phyloP scores from a whole-genome alignment of 345 rosid species.

The Camelina sativa region DNA sequence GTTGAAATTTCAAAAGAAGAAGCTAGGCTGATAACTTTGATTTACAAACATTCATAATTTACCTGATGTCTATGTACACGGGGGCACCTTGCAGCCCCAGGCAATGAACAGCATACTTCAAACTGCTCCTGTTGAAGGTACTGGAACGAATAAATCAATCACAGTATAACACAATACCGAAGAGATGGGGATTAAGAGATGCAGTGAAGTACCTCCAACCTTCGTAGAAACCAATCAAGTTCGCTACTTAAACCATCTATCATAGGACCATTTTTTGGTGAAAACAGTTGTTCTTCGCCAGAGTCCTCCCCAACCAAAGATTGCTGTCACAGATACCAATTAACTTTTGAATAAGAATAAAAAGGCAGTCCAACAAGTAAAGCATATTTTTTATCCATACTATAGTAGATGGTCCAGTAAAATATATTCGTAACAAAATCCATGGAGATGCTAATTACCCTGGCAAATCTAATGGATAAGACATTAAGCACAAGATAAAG shows the following conservation, averaged over 20 bases:
- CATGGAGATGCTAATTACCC: constrained; percentile 7
- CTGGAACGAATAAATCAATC: constrained; percentile 25
- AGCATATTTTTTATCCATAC: constrained; percentile 9
- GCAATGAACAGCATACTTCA: constrained; percentile 57
- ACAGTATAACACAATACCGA: constrained; percentile 10
- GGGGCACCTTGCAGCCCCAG: constrained; percentile 59
- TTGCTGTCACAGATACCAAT: constrained; percentile 58
- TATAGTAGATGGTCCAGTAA: neutral
- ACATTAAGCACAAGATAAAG: constrained; percentile 12
- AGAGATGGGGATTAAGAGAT: constrained; percentile 19
- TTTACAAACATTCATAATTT: constrained; percentile 21
- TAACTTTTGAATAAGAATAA: constrained; percentile 29
- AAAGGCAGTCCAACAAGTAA: constrained; percentile 16
- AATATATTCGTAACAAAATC: constrained; percentile 1
- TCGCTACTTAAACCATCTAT: constrained; percentile 65
- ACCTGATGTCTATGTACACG: constrained; percentile 83
- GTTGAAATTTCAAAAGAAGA: constrained; percentile 24
- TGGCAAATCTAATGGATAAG: constrained; percentile 9
- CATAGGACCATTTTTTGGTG: constrained; percentile 51
- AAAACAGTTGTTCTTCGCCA: constrained; percentile 91
- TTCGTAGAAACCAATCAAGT: constrained; percentile 66
- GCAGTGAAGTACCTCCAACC: constrained; percentile 69
- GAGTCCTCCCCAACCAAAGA: constrained; percentile 94
- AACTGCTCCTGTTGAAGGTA: constrained; percentile 66
- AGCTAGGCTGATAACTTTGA: neutral